Evolutionary conservation across 129 eudicot species (phyloP).

Genomic region (Ambrosia artemisiifolia): DNA sequence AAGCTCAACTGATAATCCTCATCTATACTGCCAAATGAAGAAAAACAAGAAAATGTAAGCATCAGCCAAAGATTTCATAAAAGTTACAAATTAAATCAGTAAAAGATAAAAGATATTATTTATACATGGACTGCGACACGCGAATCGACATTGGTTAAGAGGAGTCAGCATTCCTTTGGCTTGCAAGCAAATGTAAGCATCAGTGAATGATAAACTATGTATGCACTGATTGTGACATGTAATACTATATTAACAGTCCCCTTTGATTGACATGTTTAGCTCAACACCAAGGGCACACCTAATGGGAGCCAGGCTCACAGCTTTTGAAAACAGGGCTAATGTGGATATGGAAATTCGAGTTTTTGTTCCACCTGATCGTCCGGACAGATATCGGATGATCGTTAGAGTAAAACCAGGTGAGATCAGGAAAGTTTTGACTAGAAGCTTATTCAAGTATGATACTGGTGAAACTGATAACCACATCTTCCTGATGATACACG

Average conservation of each 20-base stretch:
- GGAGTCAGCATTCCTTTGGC: not conserved
- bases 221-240: not conserved
- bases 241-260: not conserved
- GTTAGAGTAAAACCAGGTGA: slow-evolving; percentile 36
- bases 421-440: slow-evolving; percentile 24
- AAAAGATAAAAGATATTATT: not conserved
- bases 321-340: slow-evolving; percentile 33
- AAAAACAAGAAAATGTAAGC: not conserved
- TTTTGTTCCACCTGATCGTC: slow-evolving; percentile 38
- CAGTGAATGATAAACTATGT: slow-evolving; percentile 15
- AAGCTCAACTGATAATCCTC: not conserved
- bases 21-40: not conserved
- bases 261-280: not conserved
- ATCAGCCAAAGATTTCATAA: not conserved
- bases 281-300: slow-evolving; percentile 2
- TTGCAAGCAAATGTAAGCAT: slow-evolving; percentile 12
- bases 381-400: slow-evolving; percentile 32
- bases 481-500: slow-evolving; percentile 36
- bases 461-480: slow-evolving; percentile 1
- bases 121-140: not conserved
- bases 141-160: slow-evolving; percentile 1
- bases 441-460: slow-evolving; percentile 16
- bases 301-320: slow-evolving; percentile 31
- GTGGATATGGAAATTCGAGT: slow-evolving; percentile 43
- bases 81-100: slow-evolving; percentile 5